These are phyloP conservation scores for Sinapis alba DNA, from an alignment of 441 rosid genomes.

Conservation along the genomic window DNA sequence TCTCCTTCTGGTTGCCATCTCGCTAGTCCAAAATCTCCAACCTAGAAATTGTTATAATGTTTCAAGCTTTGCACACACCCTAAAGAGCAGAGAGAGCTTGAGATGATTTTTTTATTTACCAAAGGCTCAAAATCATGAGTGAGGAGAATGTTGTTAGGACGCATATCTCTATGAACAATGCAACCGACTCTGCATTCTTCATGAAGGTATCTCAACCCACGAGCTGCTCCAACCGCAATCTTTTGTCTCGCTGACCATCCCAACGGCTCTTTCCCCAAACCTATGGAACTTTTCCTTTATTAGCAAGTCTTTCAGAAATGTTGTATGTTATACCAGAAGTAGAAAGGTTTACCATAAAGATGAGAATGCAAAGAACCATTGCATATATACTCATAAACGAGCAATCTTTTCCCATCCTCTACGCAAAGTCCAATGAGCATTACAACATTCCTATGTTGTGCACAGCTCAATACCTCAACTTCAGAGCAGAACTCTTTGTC, in stretches of 20 bases:
- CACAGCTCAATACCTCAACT: conserved; percentile 77
- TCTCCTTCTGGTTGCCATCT: conserved; percentile 85
- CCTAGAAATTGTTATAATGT: conserved; percentile 39
- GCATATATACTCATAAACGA: conserved; percentile 75
- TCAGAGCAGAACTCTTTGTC: conserved; percentile 75
- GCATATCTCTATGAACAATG: conserved; percentile 78
- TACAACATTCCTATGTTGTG: conserved; percentile 79
- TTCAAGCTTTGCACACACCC: neutral
- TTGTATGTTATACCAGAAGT: neutral
- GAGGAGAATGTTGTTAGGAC: conserved; percentile 73
- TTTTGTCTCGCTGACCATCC: conserved; percentile 69
- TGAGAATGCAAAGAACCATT: conserved; percentile 72
- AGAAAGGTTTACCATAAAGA: conserved; percentile 58
- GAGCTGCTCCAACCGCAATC: conserved; percentile 73
- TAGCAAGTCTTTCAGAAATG: conserved; percentile 2
- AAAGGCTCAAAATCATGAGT: conserved; percentile 40
- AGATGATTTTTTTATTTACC: conserved; percentile 32
- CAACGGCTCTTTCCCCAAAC: conserved; percentile 44
- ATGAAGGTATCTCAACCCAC: conserved; percentile 77
- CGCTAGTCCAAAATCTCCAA: conserved; percentile 80
- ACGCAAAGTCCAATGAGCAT: conserved; percentile 70
- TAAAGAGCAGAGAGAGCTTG: neutral
- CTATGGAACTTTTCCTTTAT: too few species aligned
- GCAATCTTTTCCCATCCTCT: conserved; percentile 69
- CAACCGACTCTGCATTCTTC: conserved; percentile 88